Evolutionary conservation across 495 filamentous ascomycete species (phyloP).

Genomic region (Daldinia vernicosa): DNA sequence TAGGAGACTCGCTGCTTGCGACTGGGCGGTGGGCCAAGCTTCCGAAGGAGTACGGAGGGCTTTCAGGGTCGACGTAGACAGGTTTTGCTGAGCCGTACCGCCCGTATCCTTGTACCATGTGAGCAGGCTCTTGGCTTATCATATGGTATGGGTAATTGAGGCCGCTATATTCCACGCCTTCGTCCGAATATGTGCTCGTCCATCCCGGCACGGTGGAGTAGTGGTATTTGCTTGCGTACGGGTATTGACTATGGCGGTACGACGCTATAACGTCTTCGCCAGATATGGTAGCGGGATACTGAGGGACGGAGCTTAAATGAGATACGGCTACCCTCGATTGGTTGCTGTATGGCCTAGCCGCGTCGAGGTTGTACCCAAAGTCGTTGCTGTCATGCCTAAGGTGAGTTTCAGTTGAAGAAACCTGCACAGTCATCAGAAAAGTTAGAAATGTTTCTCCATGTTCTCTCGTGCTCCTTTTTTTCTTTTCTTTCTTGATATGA

Average conservation of each 20-base stretch:
- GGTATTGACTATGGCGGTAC: constrained; percentile 46
- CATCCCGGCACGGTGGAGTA: constrained; percentile 50
- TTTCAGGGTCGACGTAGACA: constrained; percentile 48
- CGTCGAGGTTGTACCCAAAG: constrained; percentile 53
- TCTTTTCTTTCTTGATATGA: constrained; percentile 10
- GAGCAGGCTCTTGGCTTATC: constrained; percentile 45
- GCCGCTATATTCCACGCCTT: constrained; percentile 53
- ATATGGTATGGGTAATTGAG: constrained; percentile 47
- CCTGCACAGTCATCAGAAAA: constrained; percentile 47
- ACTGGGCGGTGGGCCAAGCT: constrained; percentile 51
- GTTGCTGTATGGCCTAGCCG: constrained; percentile 51
- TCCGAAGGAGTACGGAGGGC: constrained; percentile 41
- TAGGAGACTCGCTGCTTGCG: constrained; percentile 42
- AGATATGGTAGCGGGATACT: constrained; percentile 44
- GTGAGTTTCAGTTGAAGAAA: constrained; percentile 57
- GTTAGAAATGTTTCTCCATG: constrained; percentile 29
- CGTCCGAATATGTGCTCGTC: constrained; percentile 47
- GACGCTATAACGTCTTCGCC: constrained; percentile 45
- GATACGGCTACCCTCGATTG: constrained; percentile 46
- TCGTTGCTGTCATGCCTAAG: constrained; percentile 50
- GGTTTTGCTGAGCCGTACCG: constrained; percentile 42
- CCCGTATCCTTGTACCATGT: constrained; percentile 46
- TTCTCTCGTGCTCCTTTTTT: constrained; percentile 1
- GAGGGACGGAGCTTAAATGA: constrained; percentile 25
- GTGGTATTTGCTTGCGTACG: constrained; percentile 47